These are phyloP conservation scores for Plenodomus tracheiphilus DNA, from an alignment of 2,329 filamentous ascomycete genomes.

Conservation along the genomic window DNA sequence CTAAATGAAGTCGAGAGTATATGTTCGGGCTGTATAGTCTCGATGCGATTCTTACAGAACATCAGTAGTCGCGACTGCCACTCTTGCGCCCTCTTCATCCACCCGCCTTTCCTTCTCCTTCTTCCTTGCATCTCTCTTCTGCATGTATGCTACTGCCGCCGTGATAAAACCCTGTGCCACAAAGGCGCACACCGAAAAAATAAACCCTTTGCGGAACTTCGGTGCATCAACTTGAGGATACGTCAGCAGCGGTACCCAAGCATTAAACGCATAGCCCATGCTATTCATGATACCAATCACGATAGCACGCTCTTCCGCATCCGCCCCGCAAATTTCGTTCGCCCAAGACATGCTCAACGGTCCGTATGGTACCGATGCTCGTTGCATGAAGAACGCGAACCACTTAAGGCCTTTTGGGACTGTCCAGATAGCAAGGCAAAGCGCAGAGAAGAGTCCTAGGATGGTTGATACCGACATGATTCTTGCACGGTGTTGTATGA, in stretches of 20 bases:
- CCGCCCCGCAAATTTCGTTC: constrained; percentile 51
- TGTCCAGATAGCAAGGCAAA: constrained; percentile 37
- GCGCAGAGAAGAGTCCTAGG: constrained; percentile 21
- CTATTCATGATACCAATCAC: constrained; percentile 54
- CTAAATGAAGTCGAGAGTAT: no score
- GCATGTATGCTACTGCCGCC: constrained; percentile 15
- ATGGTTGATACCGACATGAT: constrained; percentile 20
- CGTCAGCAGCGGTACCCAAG: constrained; percentile 45
- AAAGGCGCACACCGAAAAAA: constrained; percentile 17
- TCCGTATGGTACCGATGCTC: constrained; percentile 35
- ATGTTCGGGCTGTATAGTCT: no score
- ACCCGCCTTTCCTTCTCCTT: neutral
- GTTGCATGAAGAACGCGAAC: constrained; percentile 37
- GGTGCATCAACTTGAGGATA: constrained; percentile 23
- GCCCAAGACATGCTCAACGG: constrained; percentile 49
- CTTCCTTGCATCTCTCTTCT: constrained; percentile 14
- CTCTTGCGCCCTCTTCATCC: constrained; percentile 11
- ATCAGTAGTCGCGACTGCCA: neutral
- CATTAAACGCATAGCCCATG: constrained; percentile 50
- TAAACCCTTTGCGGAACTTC: constrained; percentile 19
- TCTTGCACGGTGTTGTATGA: constrained; percentile 16
- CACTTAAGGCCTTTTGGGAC: constrained; percentile 37
- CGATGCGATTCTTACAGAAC: no score
- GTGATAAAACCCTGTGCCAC: constrained; percentile 16
- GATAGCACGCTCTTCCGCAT: constrained; percentile 51